These are phyloP conservation scores for Epichloe sibirici DNA, from an alignment of 2,329 filamentous ascomycete genomes.

Conservation along the genomic window DNA sequence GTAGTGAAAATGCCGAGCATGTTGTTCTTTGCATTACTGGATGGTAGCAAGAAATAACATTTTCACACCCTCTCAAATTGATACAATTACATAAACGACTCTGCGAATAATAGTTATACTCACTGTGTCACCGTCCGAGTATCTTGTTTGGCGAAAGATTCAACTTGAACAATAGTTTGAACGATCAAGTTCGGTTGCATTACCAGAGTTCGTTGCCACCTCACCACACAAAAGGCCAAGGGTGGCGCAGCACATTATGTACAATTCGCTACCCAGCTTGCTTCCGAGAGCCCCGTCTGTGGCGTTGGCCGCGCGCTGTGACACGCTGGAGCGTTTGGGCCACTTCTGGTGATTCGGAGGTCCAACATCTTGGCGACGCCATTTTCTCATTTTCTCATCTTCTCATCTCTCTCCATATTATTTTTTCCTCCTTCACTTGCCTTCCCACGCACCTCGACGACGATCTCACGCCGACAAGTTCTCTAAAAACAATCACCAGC, in stretches of 20 bases:
- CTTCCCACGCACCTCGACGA: not conserved
- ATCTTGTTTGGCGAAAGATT: too few species aligned
- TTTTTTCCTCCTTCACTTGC: not conserved
- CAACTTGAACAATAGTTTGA: too few species aligned
- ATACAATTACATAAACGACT: too few species aligned
- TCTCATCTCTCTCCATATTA: not conserved
- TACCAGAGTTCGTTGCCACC: not conserved
- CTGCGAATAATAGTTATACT: too few species aligned
- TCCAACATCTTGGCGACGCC: not conserved
- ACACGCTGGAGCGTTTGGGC: slow-evolving; percentile 8
- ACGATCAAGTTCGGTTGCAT: too few species aligned
- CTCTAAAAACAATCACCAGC: not conserved
- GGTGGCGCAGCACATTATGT: slow-evolving; percentile 20
- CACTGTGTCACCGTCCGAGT: too few species aligned
- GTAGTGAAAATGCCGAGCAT: too few species aligned
- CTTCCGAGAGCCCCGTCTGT: slow-evolving; percentile 4
- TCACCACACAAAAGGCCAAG: slow-evolving; percentile 13
- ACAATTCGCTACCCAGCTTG: not conserved
- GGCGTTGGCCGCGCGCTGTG: slow-evolving; percentile 2
- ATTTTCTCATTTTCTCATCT: not conserved
- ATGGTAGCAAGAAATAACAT: too few species aligned
- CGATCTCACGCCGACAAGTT: not conserved
- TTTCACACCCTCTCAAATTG: too few species aligned
- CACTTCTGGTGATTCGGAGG: not conserved
- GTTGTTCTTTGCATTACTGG: too few species aligned